Evolutionary conservation across 2,329 filamentous ascomycete species (phyloP).

Genomic region (Torrubiella hemipterigena): DNA sequence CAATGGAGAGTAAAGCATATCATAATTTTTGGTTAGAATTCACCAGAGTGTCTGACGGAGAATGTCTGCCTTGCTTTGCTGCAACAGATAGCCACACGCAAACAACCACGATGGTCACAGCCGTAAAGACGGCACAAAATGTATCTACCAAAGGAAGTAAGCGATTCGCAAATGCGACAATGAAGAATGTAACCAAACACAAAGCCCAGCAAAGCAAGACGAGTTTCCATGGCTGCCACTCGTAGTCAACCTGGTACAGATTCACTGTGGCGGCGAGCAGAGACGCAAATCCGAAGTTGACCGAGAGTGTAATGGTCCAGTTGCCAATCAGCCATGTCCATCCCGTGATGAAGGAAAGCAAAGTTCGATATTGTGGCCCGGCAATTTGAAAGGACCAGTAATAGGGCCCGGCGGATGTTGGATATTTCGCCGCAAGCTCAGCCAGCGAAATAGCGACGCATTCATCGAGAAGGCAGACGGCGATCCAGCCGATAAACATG

Average conservation of each 20-base stretch:
- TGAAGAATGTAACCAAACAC: slow-evolving; percentile 39
- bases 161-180: slow-evolving; percentile 44
- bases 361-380: slow-evolving; percentile 15
- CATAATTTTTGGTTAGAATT: too few relatives aligned
- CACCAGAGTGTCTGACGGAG: slow-evolving; percentile 32
- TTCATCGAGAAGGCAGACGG: slow-evolving; percentile 6
- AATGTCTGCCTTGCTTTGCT: slow-evolving; percentile 40
- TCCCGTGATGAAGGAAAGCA: slow-evolving; percentile 50
- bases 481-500: slow-evolving; percentile 6
- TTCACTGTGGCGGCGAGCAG: slow-evolving; percentile 9
- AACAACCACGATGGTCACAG: slow-evolving; percentile 42
- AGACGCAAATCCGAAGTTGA: slow-evolving; percentile 60
- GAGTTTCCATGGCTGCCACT: slow-evolving; percentile 35
- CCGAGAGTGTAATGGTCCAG: slow-evolving; percentile 52
- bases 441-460: slow-evolving; percentile 4
- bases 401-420: slow-evolving; percentile 7
- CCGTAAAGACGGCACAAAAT: slow-evolving; percentile 42
- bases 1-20: too few relatives aligned
- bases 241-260: slow-evolving; percentile 7
- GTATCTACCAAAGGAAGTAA: slow-evolving; percentile 48
- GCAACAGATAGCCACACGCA: slow-evolving; percentile 42
- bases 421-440: slow-evolving; percentile 7
- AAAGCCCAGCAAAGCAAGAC: slow-evolving; percentile 51
- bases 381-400: slow-evolving; percentile 8
- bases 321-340: slow-evolving; percentile 65